Evolutionary conservation across 352 stramenopile genomes (phyloP).

Genomic region (Phytophthora idaei): DNA sequence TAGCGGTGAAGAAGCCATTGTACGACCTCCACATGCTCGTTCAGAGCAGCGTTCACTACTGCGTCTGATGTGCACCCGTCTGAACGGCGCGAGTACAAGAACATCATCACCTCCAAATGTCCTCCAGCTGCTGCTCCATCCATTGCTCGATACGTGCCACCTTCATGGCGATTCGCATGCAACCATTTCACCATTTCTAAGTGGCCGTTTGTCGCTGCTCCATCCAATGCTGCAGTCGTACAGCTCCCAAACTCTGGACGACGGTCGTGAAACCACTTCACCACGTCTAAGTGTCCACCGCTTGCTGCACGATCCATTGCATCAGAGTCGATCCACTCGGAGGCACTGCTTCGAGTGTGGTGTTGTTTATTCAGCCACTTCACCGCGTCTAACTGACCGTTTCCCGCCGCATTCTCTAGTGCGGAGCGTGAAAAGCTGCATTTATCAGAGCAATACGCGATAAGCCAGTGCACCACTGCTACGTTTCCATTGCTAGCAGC

Average conservation of each 20-base stretch:
- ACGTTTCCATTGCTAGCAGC: conserved; percentile 18
- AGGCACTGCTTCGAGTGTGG: background rate
- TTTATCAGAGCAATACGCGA: conserved; percentile 18
- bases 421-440: conserved; percentile 20
- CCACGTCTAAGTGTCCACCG: conserved; percentile 37
- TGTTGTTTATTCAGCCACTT: conserved; percentile 23
- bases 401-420: conserved; percentile 24
- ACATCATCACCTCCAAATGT: conserved; percentile 41
- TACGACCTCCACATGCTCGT: conserved; percentile 37
- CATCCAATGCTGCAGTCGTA: conserved; percentile 38
- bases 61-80: conserved; percentile 40
- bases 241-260: conserved; percentile 32
- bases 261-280: conserved; percentile 37
- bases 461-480: conserved; percentile 33
- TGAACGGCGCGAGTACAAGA: conserved; percentile 31
- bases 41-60: conserved; percentile 25
- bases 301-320: conserved; percentile 43
- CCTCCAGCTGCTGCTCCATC: conserved; percentile 36
- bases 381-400: conserved; percentile 20
- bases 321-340: conserved; percentile 23
- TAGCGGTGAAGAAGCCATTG: conserved; percentile 42
- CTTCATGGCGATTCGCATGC: conserved; percentile 33
- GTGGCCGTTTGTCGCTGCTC: conserved; percentile 36
- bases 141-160: conserved; percentile 36
- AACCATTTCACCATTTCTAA: conserved; percentile 36